Evolutionary conservation across 2,329 filamentous ascomycete species (phyloP), one percentile per base, ranked within the genome.

Genomic region (Dothiorella sarmentorum): DNA sequence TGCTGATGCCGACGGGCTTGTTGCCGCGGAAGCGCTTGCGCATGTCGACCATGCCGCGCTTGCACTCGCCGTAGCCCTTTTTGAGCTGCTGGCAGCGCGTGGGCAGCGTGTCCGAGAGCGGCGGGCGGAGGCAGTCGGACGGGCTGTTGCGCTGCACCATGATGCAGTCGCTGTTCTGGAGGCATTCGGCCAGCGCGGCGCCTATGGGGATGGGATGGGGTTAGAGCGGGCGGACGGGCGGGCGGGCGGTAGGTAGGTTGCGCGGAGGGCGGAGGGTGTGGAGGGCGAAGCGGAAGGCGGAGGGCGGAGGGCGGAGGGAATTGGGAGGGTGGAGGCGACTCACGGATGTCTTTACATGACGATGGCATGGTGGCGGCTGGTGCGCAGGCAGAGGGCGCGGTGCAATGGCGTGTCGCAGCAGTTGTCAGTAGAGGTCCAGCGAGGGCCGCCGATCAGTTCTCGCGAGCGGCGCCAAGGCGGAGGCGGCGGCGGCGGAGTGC

Each of bases 41-140:
- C 94, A 99, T 99, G 74, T 99, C 94, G 66, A 97, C 89, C 85
- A 96, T 85, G 64, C 94, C 94, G 64, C 93, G 89, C 70, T 96
- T 95, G 83, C 94, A 99, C 72, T 97, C 90, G 72, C 90, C 89
- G 68, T 95, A 94, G 44, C 91, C 91, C 73, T 91, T 92, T 73
- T 93, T 91, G 61, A 99, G 83, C 75, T 97, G 93, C 72, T 93
- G 91, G 77, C 94, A 99, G 75, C 88, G 87, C 22, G 84, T 87
- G 18, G 94, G 93, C 13, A 99, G 85, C 6, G 86, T 87, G 63
- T 94, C 87, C 72, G 85, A 80, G 63, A 96, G 85, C 3, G 93
- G 93, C 17, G 86, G 82, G 49, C 90, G 88, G 44, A 99, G 85
- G 75, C 94, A 99, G 70, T 97, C 93, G 72, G 87, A 82, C 20